These are phyloP conservation scores for Claviceps sp. DNA, from an alignment of 2,329 filamentous ascomycete species.

Conservation along the genomic window DNA sequence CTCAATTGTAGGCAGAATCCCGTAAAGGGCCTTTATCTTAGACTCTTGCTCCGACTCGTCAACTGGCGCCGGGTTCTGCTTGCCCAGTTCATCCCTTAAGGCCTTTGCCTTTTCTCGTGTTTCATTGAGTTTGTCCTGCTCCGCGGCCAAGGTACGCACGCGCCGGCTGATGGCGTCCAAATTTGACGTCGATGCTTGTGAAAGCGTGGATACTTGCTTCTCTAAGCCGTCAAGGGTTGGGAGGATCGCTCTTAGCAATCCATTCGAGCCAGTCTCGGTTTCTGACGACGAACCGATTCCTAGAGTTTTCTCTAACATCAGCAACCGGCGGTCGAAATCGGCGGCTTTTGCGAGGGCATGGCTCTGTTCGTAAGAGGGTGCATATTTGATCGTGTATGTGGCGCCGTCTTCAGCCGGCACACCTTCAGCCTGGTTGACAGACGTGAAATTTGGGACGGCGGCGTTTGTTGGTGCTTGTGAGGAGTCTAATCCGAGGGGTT, in stretches of 20 bases:
- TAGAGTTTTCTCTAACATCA: conserved; percentile 65
- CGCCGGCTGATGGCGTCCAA: conserved; percentile 59
- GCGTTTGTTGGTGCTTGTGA: conserved; percentile 7
- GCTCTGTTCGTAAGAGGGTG: conserved; percentile 49
- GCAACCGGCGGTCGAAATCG: conserved; percentile 73
- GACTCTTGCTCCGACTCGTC: conserved; percentile 57
- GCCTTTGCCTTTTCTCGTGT: conserved; percentile 47
- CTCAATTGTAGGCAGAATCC: conserved; percentile 78
- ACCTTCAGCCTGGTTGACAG: conserved; percentile 11
- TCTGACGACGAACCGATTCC: conserved; percentile 61
- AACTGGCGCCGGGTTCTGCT: conserved; percentile 27
- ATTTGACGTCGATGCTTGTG: conserved; percentile 56
- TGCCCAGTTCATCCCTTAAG: conserved; percentile 44
- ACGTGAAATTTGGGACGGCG: conserved; percentile 1
- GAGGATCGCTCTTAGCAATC: conserved; percentile 55
- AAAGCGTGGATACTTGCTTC: conserved; percentile 64
- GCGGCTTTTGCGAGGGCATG: conserved; percentile 68
- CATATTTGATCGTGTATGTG: conserved; percentile 53
- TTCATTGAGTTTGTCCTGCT: conserved; percentile 60
- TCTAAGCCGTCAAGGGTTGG: conserved; percentile 71
- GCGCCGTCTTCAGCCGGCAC: conserved; percentile 18
- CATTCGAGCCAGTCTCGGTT: conserved; percentile 45
- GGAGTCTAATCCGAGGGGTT: conserved; percentile 11
- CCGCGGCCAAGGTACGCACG: conserved; percentile 55
- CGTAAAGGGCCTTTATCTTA: conserved; percentile 87